These are phyloP conservation scores for Grammothele lineata DNA, from an alignment of 768 basidiomycete genomes.

Conservation along the genomic window DNA sequence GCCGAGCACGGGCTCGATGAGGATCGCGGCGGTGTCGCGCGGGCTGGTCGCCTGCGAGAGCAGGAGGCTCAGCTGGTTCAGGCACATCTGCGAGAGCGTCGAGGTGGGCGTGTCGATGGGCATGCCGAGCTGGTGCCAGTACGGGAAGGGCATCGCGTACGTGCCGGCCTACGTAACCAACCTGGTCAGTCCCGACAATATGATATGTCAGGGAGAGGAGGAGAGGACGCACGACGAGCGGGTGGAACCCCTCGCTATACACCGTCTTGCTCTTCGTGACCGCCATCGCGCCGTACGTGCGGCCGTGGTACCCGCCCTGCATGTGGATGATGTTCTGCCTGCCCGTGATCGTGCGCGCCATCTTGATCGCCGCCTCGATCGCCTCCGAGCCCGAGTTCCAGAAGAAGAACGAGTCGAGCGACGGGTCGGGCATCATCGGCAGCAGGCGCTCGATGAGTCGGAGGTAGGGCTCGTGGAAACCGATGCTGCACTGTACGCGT, in stretches of 20 bases:
- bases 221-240: slow-evolving; percentile 65
- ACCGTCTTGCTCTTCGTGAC: slow-evolving; percentile 93
- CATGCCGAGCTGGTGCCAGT: slow-evolving; percentile 82
- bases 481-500: slow-evolving; percentile 73
- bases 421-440: slow-evolving; percentile 86
- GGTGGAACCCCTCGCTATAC: slow-evolving; percentile 74
- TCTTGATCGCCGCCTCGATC: slow-evolving; percentile 84
- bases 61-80: slow-evolving; percentile 80
- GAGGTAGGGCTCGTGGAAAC: slow-evolving; percentile 82
- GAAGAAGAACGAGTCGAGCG: slow-evolving; percentile 94
- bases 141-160: slow-evolving; percentile 80
- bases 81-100: slow-evolving; percentile 55
- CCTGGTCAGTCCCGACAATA: too few relatives aligned
- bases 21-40: slow-evolving; percentile 85
- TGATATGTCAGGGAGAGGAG: neutral
- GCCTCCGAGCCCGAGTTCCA: slow-evolving; percentile 97
- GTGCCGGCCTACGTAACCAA: slow-evolving; percentile 65
- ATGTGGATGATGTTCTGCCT: slow-evolving; percentile 87
- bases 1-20: slow-evolving; percentile 90
- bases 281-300: slow-evolving; percentile 91
- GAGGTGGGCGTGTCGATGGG: slow-evolving; percentile 49
- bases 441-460: slow-evolving; percentile 81
- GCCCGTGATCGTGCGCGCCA: slow-evolving; percentile 74
- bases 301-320: slow-evolving; percentile 91
- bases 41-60: slow-evolving; percentile 79